phyloP scores from a whole-genome alignment of 305 asterid species.

The Ilex paraguariensis region DNA sequence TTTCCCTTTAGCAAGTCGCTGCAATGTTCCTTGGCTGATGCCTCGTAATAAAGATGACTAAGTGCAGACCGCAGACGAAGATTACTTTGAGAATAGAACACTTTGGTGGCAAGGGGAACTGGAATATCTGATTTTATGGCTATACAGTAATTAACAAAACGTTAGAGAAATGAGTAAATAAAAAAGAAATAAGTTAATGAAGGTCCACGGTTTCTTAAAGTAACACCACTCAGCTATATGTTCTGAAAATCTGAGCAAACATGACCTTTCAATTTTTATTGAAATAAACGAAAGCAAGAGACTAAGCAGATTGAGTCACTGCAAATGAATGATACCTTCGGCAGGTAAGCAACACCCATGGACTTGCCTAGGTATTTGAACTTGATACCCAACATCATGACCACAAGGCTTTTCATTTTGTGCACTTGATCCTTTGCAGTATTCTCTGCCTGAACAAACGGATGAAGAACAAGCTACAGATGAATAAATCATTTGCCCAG shows the following conservation, averaged over 20 bases:
- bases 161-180: not conserved
- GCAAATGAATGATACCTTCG: constrained; percentile 13
- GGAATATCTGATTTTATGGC: constrained; percentile 54
- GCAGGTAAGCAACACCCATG: not conserved
- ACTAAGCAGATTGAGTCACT: not conserved
- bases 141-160: constrained; percentile 14
- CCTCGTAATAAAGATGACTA: constrained; percentile 48
- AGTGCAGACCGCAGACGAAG: constrained; percentile 56
- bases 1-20: constrained; percentile 34
- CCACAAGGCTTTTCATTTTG: constrained; percentile 6
- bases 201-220: not conserved
- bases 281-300: not conserved
- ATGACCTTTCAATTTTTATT: not conserved
- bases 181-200: not conserved
- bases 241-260: not conserved
- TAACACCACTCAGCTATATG: not conserved
- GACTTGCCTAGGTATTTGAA: constrained; percentile 8
- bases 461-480: not conserved
- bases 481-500: not conserved
- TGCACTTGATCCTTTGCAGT: constrained; percentile 6
- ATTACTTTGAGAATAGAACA: constrained; percentile 65
- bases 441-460: constrained; percentile 16
- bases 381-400: constrained; percentile 8
- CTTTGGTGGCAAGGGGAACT: constrained; percentile 82
- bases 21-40: constrained; percentile 35